A percentile compares a stretch with the other conserved stretches of the same genome.
Conservation (phyloP, 495 filamentous ascomycete genomes). For the Hypoxylon perforatum region DNA sequence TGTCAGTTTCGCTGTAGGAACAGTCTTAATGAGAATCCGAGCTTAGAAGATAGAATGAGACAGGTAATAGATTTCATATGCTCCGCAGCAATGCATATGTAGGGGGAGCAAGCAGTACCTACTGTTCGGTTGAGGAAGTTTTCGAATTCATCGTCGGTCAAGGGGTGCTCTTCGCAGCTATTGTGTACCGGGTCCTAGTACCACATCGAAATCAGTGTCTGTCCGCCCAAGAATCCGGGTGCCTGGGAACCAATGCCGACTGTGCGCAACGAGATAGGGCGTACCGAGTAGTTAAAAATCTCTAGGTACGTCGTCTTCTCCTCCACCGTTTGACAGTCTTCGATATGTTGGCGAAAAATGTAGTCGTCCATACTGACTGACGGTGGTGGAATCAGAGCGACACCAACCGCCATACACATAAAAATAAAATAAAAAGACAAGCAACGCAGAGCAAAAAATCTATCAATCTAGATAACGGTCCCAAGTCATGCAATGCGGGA, state of each 20-base stretch:
- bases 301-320: slow-evolving; percentile 65
- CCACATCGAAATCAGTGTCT: slow-evolving; percentile 11
- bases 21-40: no score
- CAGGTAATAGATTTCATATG: background rate
- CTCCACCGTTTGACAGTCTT: slow-evolving; percentile 52
- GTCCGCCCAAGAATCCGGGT: background rate
- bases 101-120: slow-evolving; percentile 31
- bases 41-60: background rate
- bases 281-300: slow-evolving; percentile 66
- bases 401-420: background rate
- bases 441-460: slow-evolving; percentile 9
- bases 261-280: slow-evolving; percentile 19
- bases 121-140: slow-evolving; percentile 63
- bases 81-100: background rate
- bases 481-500: background rate
- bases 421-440: slow-evolving; percentile 9
- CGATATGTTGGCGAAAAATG: slow-evolving; percentile 58
- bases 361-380: slow-evolving; percentile 67
- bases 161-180: slow-evolving; percentile 59
- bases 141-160: slow-evolving; percentile 62
- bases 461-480: slow-evolving; percentile 17
- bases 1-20: background rate
- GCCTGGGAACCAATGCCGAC: background rate
- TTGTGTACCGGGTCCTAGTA: slow-evolving; percentile 55
- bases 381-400: background rate